Conservation (phyloP, 2,329 filamentous ascomycete genomes). For the Cephalotrichum gorgonifer region DNA sequence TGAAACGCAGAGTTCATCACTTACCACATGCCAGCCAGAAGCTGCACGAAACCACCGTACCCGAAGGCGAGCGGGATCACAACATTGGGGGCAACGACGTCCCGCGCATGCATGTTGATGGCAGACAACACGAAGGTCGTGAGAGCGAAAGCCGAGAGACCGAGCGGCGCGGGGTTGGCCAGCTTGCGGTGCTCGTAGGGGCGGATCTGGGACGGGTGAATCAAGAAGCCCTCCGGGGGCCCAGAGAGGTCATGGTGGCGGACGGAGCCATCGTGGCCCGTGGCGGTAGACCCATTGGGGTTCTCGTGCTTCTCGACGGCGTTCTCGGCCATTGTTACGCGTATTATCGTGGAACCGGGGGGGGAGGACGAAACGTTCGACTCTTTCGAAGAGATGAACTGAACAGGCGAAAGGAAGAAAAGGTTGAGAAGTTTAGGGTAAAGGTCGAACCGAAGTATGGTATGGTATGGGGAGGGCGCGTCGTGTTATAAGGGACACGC, state of each 20-base stretch:
- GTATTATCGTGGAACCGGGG: background rate
- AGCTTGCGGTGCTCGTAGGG: slow-evolving; percentile 58
- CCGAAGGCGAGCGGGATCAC: slow-evolving; percentile 60
- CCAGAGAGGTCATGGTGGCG: slow-evolving; percentile 4
- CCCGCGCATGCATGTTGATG: slow-evolving; percentile 59
- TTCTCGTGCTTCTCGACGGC: slow-evolving; percentile 3
- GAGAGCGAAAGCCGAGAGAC: slow-evolving; percentile 68
- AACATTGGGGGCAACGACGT: slow-evolving; percentile 51
- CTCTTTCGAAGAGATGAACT: background rate
- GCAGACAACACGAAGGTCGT: slow-evolving; percentile 72
- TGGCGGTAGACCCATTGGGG: background rate
- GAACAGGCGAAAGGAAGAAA: background rate
- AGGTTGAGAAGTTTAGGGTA: too few species aligned
- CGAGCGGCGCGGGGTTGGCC: slow-evolving; percentile 70
- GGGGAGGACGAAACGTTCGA: too few species aligned
- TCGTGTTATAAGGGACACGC: too few species aligned
- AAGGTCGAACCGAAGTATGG: too few species aligned
- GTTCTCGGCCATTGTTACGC: slow-evolving; percentile 1
- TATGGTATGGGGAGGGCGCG: too few species aligned
- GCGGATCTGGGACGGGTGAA: slow-evolving; percentile 60
- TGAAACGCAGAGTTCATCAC: slow-evolving; percentile 17
- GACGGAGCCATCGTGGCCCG: background rate
- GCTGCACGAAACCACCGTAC: slow-evolving; percentile 70
- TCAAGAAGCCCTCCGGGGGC: slow-evolving; percentile 8
- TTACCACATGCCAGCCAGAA: slow-evolving; percentile 80